Conservation (phyloP, 345 rosid genomes). For the Brassica rapa region DNA sequence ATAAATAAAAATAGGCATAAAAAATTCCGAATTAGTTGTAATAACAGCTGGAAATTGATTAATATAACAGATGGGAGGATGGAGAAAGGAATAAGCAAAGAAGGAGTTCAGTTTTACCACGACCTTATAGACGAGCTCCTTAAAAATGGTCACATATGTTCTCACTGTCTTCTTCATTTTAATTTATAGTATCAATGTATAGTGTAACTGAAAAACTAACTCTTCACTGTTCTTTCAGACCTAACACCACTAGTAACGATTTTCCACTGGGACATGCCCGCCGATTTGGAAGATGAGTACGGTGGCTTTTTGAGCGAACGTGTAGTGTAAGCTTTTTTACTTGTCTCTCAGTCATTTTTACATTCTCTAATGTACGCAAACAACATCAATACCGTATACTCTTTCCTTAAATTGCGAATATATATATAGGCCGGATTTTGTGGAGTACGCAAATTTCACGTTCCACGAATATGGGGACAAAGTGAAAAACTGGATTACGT, state of each 20-base stretch:
- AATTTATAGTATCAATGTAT: background rate
- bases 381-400: background rate
- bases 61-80: slow-evolving; percentile 35
- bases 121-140: slow-evolving; percentile 54
- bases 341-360: background rate
- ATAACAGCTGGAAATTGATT: background rate
- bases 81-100: slow-evolving; percentile 42
- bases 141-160: slow-evolving; percentile 28
- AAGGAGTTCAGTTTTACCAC: slow-evolving; percentile 49
- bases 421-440: slow-evolving; percentile 42
- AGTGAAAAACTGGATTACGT: slow-evolving; percentile 53
- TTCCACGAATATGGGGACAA: slow-evolving; percentile 50
- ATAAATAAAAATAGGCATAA: background rate
- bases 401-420: background rate
- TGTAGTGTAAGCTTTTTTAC: slow-evolving; percentile 44
- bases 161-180: background rate
- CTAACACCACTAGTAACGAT: slow-evolving; percentile 51
- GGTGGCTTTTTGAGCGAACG: slow-evolving; percentile 49
- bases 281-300: slow-evolving; percentile 50
- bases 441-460: slow-evolving; percentile 46
- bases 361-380: background rate
- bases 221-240: slow-evolving; percentile 30
- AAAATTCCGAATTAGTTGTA: background rate
- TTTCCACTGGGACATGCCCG: slow-evolving; percentile 63
- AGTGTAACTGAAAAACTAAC: slow-evolving; percentile 6